A percentile compares a stretch with the other conserved stretches of the same genome.
phyloP scores from a whole-genome alignment of 2,329 filamentous ascomycete genomes.

The Diplocarpon rosae region DNA sequence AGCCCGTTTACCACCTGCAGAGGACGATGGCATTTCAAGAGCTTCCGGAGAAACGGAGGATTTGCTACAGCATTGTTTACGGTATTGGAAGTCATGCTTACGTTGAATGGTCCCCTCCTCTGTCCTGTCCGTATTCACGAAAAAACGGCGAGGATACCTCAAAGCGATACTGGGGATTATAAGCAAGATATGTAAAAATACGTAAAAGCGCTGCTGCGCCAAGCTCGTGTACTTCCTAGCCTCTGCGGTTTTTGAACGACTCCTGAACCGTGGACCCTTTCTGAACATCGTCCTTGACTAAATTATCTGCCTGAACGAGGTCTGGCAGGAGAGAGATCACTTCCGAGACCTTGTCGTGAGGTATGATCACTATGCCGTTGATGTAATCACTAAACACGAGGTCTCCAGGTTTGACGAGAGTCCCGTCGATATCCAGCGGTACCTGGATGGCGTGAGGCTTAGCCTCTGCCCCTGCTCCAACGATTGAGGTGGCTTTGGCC shows the following conservation, averaged over 20 bases:
- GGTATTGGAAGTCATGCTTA: no score
- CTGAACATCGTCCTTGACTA: slow-evolving; percentile 53
- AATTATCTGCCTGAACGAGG: slow-evolving; percentile 39
- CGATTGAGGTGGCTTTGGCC: slow-evolving; percentile 43
- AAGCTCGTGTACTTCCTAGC: background rate
- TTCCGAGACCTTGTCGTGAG: slow-evolving; percentile 44
- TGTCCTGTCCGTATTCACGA: no score
- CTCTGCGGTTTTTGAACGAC: slow-evolving; percentile 43
- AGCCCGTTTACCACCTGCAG: no score
- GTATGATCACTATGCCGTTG: slow-evolving; percentile 62
- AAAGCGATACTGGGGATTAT: no score
- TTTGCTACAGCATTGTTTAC: no score
- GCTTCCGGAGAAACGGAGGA: no score
- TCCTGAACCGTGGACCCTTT: slow-evolving; percentile 51
- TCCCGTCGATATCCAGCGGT: slow-evolving; percentile 34
- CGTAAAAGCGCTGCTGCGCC: no score
- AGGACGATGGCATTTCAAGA: no score
- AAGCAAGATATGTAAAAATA: no score
- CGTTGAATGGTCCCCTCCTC: no score
- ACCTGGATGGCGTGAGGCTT: slow-evolving; percentile 43
- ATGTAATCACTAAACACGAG: slow-evolving; percentile 57
- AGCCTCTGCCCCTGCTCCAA: slow-evolving; percentile 45
- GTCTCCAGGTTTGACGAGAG: slow-evolving; percentile 43
- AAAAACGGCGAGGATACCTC: no score
- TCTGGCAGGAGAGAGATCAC: slow-evolving; percentile 42